Percentiles rank a stretch among this genome's conserved stretches.
phyloP scores from a whole-genome alignment of 208 protist genomes.

The Acanthamoeba lenticulata region DNA sequence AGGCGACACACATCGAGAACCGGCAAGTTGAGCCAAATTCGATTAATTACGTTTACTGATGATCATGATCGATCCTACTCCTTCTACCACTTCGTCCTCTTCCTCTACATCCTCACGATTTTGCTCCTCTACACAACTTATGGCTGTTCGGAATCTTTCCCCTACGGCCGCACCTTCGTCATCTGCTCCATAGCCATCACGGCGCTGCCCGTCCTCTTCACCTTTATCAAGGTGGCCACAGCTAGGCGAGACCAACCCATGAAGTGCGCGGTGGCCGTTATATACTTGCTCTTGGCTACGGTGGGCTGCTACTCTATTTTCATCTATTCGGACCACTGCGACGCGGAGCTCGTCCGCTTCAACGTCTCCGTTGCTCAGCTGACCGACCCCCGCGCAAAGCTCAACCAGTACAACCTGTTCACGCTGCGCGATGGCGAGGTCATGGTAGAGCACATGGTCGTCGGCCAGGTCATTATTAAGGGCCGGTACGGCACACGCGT shows the following conservation, averaged over 20 bases:
- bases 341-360: neutral
- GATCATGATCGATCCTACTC: slow-evolving; percentile 3
- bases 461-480: neutral
- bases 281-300: slow-evolving; percentile 25
- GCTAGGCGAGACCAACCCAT: neutral
- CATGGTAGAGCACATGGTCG: neutral
- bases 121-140: slow-evolving; percentile 60
- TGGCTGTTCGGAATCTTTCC: slow-evolving; percentile 7
- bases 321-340: slow-evolving; percentile 60
- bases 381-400: neutral
- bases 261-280: neutral
- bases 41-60: slow-evolving; percentile 57
- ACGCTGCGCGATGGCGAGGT: slow-evolving; percentile 53
- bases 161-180: slow-evolving; percentile 25
- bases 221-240: slow-evolving; percentile 22
- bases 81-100: slow-evolving; percentile 69
- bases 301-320: neutral
- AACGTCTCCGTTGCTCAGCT: slow-evolving; percentile 23
- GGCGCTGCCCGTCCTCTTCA: slow-evolving; percentile 12
- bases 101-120: slow-evolving; percentile 49
- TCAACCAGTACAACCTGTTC: slow-evolving; percentile 51
- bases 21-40: neutral
- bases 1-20: neutral
- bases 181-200: slow-evolving; percentile 10
- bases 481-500: neutral